These are phyloP conservation scores for Metarhizium album DNA, from an alignment of 2,329 filamentous ascomycete species.

Conservation along the genomic window DNA sequence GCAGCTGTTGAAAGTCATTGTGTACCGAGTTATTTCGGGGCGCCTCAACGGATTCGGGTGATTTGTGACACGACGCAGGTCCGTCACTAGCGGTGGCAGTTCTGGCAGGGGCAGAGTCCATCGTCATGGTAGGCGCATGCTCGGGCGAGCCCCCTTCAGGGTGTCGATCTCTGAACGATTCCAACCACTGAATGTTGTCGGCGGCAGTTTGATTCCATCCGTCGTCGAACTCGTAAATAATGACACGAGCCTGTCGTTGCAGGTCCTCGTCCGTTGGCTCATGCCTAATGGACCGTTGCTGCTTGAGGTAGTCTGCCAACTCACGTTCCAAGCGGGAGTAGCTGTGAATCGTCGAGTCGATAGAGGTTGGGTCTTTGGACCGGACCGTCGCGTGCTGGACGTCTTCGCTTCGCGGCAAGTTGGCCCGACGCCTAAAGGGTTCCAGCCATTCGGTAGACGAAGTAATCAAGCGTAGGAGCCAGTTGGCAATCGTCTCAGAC, in stretches of 20 bases:
- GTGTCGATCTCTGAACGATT: conserved; percentile 40
- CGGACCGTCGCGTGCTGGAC: conserved; percentile 36
- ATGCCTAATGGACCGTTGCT: conserved; percentile 32
- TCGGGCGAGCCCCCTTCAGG: conserved; percentile 9
- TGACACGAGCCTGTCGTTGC: conserved; percentile 46
- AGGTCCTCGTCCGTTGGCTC: conserved; percentile 43
- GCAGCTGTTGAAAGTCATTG: conserved; percentile 7
- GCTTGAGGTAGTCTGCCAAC: conserved; percentile 39
- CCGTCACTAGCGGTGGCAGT: background rate
- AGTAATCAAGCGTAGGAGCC: conserved; percentile 42
- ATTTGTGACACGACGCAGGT: conserved; percentile 5
- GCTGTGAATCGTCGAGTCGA: conserved; percentile 50
- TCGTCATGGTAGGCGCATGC: background rate
- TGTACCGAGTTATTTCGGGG: conserved; percentile 2
- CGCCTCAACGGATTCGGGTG: conserved; percentile 10
- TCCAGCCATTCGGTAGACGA: conserved; percentile 43
- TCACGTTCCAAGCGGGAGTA: conserved; percentile 45
- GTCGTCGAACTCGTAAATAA: conserved; percentile 52
- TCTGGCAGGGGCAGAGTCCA: background rate
- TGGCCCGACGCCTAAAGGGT: conserved; percentile 43
- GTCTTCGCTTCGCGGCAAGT: conserved; percentile 46
- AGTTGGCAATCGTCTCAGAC: conserved; percentile 41
- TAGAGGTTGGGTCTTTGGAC: conserved; percentile 41
- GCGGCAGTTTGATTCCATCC: conserved; percentile 54
- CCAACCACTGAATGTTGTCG: conserved; percentile 44